phyloP scores from a whole-genome alignment of 495 filamentous ascomycete genomes.

The Hyaloscypha variabilis region DNA sequence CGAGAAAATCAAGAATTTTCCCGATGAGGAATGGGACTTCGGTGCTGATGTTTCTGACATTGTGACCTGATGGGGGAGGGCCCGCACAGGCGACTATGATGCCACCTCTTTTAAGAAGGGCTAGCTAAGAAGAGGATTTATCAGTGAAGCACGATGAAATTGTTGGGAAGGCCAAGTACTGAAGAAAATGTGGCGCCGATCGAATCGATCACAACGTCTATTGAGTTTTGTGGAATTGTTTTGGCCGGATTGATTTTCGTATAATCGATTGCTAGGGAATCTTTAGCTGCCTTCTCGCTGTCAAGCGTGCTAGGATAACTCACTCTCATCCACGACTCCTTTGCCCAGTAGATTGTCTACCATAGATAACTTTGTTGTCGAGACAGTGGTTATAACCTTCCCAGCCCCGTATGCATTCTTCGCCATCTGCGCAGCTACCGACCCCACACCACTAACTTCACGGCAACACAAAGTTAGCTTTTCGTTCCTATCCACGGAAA shows the following conservation, averaged over 20 bases:
- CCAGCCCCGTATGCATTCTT: constrained; percentile 52
- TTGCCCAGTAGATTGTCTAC: constrained; percentile 43
- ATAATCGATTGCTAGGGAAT: constrained; percentile 48
- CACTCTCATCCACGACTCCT: constrained; percentile 26
- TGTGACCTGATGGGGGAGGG: constrained; percentile 10
- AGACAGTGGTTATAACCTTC: constrained; percentile 54
- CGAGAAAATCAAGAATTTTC: constrained; percentile 36
- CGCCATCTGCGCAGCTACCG: constrained; percentile 49
- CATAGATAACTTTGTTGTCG: constrained; percentile 49
- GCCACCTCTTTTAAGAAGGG: constrained; percentile 9
- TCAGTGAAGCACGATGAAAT: constrained; percentile 3
- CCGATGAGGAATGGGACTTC: constrained; percentile 37
- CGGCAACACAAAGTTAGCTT: not conserved
- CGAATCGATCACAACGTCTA: constrained; percentile 58
- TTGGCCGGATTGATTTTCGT: constrained; percentile 41
- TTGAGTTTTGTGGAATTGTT: constrained; percentile 41
- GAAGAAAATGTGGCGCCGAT: constrained; percentile 37
- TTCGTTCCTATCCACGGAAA: not conserved
- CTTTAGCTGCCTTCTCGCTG: constrained; percentile 32
- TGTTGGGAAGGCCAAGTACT: constrained; percentile 1
- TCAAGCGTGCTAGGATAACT: not conserved
- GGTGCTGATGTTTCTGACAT: constrained; percentile 30
- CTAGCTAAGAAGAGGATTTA: not conserved
- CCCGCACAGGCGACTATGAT: constrained; percentile 13
- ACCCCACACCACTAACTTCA: constrained; percentile 49